Evolutionary conservation across 1,284 basidiomycete genomes (phyloP).

Genomic region (Trichosporon coremiiforme): DNA sequence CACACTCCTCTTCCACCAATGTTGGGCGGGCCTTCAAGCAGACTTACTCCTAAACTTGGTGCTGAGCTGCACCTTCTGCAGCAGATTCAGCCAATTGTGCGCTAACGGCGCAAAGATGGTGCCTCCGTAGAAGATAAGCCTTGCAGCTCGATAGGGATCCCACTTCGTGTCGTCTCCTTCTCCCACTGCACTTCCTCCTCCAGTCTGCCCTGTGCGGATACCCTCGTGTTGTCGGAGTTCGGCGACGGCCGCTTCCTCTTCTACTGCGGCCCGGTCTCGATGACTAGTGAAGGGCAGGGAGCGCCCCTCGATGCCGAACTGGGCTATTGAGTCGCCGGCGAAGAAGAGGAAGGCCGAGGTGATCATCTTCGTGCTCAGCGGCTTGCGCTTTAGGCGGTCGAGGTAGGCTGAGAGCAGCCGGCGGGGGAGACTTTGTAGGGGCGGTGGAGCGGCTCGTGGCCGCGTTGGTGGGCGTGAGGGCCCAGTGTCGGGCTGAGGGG

Average conservation of each 20-base stretch:
- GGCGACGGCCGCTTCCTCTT: background rate
- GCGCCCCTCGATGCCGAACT: constrained; percentile 34
- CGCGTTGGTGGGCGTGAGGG: background rate
- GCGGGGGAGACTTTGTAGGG: background rate
- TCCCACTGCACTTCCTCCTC: background rate
- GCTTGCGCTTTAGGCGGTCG: constrained; percentile 17
- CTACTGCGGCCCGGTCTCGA: background rate
- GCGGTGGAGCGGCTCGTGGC: background rate
- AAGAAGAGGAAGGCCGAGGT: constrained; percentile 26
- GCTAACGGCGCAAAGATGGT: constrained; percentile 31
- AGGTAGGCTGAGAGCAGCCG: constrained; percentile 21
- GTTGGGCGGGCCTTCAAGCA: no score
- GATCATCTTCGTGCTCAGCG: constrained; percentile 33
- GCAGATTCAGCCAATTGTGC: constrained; percentile 30
- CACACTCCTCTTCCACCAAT: no score
- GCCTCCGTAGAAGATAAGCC: constrained; percentile 29
- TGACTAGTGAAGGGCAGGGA: background rate
- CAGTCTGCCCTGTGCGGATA: no score
- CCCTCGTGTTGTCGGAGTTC: background rate
- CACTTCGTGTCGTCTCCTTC: constrained; percentile 15
- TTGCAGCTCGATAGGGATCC: constrained; percentile 22
- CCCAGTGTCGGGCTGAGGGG: background rate
- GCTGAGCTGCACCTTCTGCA: constrained; percentile 21
- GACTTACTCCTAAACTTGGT: constrained; percentile 25
- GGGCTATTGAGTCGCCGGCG: constrained; percentile 30